Conservation (phyloP, 192 early-diverging fungal species). For the Rhizophlyctis rosea region DNA sequence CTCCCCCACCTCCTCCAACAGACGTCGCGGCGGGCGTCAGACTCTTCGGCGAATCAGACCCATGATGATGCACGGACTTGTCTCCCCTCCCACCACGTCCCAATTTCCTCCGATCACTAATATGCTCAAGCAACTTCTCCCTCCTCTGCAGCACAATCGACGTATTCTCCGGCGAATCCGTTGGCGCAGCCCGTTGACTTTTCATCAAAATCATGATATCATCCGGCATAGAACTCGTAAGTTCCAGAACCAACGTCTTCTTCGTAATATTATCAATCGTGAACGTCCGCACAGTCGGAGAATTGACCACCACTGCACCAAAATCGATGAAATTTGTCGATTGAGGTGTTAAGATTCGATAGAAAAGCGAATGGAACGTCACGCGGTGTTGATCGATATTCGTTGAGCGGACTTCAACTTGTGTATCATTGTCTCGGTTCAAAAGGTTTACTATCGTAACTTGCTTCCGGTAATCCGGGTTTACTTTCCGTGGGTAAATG, state of each 20-base stretch:
- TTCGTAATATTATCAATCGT: slow-evolving; percentile 81
- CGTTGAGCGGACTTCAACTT: slow-evolving; percentile 85
- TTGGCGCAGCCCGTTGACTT: slow-evolving; percentile 4
- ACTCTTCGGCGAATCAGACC: too few species aligned
- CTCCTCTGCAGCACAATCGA: slow-evolving; percentile 28
- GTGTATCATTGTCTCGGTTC: slow-evolving; percentile 86
- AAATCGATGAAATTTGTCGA: slow-evolving; percentile 95
- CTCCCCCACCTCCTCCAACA: neutral
- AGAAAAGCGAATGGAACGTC: slow-evolving; percentile 95
- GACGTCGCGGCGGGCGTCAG: slow-evolving; percentile 4
- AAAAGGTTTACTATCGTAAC: slow-evolving; percentile 87
- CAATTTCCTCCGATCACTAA: slow-evolving; percentile 34
- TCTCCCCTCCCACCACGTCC: too few species aligned
- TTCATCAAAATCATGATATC: slow-evolving; percentile 43
- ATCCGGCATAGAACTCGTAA: slow-evolving; percentile 45
- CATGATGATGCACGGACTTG: too few species aligned
- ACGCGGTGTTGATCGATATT: slow-evolving; percentile 97
- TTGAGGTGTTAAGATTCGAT: slow-evolving; percentile 80
- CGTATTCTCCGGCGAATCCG: slow-evolving; percentile 21
- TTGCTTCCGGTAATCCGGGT: slow-evolving; percentile 95
- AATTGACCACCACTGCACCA: slow-evolving; percentile 81
- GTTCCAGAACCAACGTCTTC: slow-evolving; percentile 40
- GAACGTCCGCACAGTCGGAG: slow-evolving; percentile 72
- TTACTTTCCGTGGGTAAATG: slow-evolving; percentile 96
- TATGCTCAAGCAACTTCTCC: slow-evolving; percentile 47